Evolutionary conservation across 2,329 filamentous ascomycete genomes (phyloP).

Genomic region (Thermothelomyces thermophilus): DNA sequence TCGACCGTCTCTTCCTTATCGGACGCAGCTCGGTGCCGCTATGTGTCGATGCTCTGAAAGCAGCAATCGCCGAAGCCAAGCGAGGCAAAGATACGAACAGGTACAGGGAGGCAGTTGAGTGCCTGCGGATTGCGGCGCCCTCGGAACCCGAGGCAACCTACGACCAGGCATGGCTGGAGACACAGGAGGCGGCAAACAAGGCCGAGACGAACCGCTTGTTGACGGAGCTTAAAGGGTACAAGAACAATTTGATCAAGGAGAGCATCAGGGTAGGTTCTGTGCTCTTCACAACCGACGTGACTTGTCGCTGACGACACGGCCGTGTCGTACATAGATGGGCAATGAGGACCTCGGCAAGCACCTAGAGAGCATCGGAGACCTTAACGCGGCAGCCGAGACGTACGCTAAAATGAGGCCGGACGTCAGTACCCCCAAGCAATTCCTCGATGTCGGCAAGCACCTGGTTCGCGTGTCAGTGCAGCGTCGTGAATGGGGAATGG

Average conservation of each 20-base stretch:
- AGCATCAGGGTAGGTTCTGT: slow-evolving; percentile 67
- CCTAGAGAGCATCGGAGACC: slow-evolving; percentile 70
- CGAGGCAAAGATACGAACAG: slow-evolving; percentile 62
- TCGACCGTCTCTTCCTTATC: slow-evolving; percentile 75
- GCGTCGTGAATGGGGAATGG: slow-evolving; percentile 68
- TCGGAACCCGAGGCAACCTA: slow-evolving; percentile 58
- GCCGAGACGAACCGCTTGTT: slow-evolving; percentile 71
- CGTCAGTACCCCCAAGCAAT: slow-evolving; percentile 74
- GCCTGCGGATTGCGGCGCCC: slow-evolving; percentile 57
- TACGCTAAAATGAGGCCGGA: slow-evolving; percentile 87
- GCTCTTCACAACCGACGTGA: background rate
- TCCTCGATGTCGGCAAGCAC: slow-evolving; percentile 74
- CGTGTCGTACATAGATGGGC: slow-evolving; percentile 65
- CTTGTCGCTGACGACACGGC: background rate
- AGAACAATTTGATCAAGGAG: slow-evolving; percentile 95
- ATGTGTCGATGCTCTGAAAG: slow-evolving; percentile 70
- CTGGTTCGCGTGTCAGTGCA: slow-evolving; percentile 70
- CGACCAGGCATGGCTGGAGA: slow-evolving; percentile 71
- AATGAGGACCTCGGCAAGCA: slow-evolving; percentile 87
- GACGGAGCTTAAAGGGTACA: slow-evolving; percentile 81
- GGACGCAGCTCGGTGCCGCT: slow-evolving; percentile 71
- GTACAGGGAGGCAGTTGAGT: slow-evolving; percentile 64
- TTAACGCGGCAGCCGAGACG: slow-evolving; percentile 65
- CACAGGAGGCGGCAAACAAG: slow-evolving; percentile 58
- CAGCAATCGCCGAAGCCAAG: slow-evolving; percentile 71